Percentiles rank a stretch among this genome's conserved stretches.
These are phyloP conservation scores for Fusarium abutilonis DNA, from an alignment of 2,329 filamentous ascomycete species.

Conservation along the genomic window DNA sequence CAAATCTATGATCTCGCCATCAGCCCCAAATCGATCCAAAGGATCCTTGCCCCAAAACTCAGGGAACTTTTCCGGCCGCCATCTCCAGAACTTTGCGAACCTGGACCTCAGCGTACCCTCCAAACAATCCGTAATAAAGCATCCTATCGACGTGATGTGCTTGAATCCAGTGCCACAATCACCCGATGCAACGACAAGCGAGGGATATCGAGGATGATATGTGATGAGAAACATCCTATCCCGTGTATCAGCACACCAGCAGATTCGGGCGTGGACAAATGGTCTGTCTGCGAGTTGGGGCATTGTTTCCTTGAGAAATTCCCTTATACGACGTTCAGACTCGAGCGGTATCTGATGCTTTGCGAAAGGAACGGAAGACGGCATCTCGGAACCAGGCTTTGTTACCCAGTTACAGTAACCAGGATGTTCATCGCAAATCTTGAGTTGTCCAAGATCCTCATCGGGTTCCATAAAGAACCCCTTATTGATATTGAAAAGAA, in stretches of 20 bases:
- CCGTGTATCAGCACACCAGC: constrained; percentile 31
- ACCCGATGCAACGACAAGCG: constrained; percentile 28
- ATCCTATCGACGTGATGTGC: constrained; percentile 30
- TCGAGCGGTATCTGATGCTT: constrained; percentile 28
- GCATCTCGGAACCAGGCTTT: background rate
- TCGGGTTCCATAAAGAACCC: constrained; percentile 38
- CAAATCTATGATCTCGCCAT: constrained; percentile 11
- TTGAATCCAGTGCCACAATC: constrained; percentile 26
- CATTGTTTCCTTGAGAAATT: constrained; percentile 19
- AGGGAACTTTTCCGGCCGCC: constrained; percentile 19
- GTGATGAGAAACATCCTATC: constrained; percentile 34
- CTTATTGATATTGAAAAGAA: constrained; percentile 33
- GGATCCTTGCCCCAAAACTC: constrained; percentile 26
- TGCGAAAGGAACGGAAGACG: constrained; percentile 22
- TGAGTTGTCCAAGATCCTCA: constrained; percentile 28
- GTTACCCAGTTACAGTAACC: constrained; percentile 31
- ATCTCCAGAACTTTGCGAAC: constrained; percentile 26
- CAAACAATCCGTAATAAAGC: constrained; percentile 23
- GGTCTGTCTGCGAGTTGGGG: constrained; percentile 25
- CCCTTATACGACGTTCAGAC: constrained; percentile 17
- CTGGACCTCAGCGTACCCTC: constrained; percentile 13
- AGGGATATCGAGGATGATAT: constrained; percentile 24
- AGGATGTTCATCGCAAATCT: constrained; percentile 35
- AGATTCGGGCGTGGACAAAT: constrained; percentile 27
- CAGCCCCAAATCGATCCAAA: constrained; percentile 28